phyloP scores from a whole-genome alignment of 768 basidiomycete species.

The Russula brevipes region DNA sequence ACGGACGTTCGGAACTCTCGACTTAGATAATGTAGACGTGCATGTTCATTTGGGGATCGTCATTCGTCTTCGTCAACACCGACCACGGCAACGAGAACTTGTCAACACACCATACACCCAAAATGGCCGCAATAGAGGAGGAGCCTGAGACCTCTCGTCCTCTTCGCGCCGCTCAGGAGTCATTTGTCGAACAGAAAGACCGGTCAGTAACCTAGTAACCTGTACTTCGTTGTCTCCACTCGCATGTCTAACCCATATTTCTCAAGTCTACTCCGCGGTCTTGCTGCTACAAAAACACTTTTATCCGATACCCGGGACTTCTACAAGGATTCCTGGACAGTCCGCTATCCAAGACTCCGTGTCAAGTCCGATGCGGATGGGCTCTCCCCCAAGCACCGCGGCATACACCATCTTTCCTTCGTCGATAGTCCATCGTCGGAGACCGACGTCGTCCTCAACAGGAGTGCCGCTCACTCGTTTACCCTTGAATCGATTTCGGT shows the following conservation, averaged over 20 bases:
- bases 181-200: conserved; percentile 21
- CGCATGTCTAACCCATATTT: not conserved
- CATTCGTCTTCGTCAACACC: not conserved
- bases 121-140: conserved; percentile 10
- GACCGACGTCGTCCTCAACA: conserved; percentile 58
- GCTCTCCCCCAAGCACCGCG: conserved; percentile 34
- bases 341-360: conserved; percentile 77
- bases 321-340: conserved; percentile 82
- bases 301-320: conserved; percentile 68
- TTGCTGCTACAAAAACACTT: conserved; percentile 65
- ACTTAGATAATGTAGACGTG: too few relatives aligned
- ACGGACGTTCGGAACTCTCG: too few relatives aligned
- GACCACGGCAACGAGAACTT: not conserved
- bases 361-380: conserved; percentile 37
- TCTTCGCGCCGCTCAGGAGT: conserved; percentile 13
- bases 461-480: conserved; percentile 50
- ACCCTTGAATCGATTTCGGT: conserved; percentile 54
- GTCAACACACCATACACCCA: not conserved
- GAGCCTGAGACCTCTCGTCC: not conserved
- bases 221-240: not conserved
- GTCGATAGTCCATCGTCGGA: conserved; percentile 71
- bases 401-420: conserved; percentile 67
- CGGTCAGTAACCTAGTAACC: conserved; percentile 18
- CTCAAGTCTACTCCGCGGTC: conserved; percentile 66
- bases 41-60: not conserved